Conservation (phyloP, 176 grass and related monocot species). For the Eremochloa ophiuroides region DNA sequence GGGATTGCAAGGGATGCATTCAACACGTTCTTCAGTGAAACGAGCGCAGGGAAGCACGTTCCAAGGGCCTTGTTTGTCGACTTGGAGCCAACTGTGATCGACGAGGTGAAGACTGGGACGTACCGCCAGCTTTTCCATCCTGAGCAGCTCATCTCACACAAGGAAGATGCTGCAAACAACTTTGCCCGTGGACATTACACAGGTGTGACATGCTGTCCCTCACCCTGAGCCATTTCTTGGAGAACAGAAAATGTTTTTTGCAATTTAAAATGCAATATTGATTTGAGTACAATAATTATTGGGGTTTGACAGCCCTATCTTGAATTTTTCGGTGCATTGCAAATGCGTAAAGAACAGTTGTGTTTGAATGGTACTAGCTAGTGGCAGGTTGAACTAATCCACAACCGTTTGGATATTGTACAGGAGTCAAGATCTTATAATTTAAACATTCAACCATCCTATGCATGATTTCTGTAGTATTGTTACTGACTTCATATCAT, state of each 20-base stretch:
- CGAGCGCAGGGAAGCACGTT: conserved; percentile 67
- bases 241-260: neutral
- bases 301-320: neutral
- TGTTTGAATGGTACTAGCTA: conserved; percentile 16
- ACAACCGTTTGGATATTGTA: neutral
- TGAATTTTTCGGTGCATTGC: neutral
- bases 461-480: neutral
- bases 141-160: conserved; percentile 81
- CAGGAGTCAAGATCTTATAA: neutral
- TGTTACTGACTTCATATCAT: neutral
- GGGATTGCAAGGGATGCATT: conserved; percentile 68
- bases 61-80: conserved; percentile 75
- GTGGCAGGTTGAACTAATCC: neutral
- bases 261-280: neutral
- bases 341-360: neutral
- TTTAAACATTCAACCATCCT: neutral
- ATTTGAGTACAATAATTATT: neutral
- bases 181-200: conserved; percentile 83
- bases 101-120: conserved; percentile 59
- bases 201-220: conserved; percentile 27
- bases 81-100: conserved; percentile 70
- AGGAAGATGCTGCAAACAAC: conserved; percentile 82
- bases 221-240: neutral
- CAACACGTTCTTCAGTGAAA: conserved; percentile 90
- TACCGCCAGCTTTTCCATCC: conserved; percentile 80